phyloP scores from a whole-genome alignment of 768 basidiomycete species.

The Tricholoma bakamatsutake region DNA sequence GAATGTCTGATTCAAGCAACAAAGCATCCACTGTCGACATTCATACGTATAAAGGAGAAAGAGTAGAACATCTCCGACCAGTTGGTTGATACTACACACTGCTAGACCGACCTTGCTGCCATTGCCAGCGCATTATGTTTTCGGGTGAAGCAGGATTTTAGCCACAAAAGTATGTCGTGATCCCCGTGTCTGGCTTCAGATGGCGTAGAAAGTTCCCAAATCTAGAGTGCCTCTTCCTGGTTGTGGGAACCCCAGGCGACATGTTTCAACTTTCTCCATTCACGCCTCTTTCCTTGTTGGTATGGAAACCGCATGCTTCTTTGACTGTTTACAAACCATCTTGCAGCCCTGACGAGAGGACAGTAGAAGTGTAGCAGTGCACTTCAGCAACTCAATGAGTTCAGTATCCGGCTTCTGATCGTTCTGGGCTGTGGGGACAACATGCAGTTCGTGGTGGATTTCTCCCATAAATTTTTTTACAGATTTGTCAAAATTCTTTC shows the following conservation, averaged over 20 bases:
- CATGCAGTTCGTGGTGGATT: background rate
- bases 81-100: too few species aligned
- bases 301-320: background rate
- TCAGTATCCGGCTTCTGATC: background rate
- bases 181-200: background rate
- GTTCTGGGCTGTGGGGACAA: background rate
- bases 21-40: too few species aligned
- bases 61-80: too few species aligned
- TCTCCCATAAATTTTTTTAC: background rate
- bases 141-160: too few species aligned
- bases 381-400: background rate
- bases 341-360: background rate
- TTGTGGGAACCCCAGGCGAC: background rate
- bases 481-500: background rate
- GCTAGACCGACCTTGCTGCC: too few species aligned
- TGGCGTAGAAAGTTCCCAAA: background rate
- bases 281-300: background rate
- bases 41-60: too few species aligned
- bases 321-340: background rate
- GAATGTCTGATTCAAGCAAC: background rate
- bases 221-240: background rate
- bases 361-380: background rate
- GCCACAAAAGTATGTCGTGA: background rate
- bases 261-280: background rate
- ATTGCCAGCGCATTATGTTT: too few species aligned